Conservation (phyloP, 768 basidiomycete genomes). For the Hemileccinum impolitum region DNA sequence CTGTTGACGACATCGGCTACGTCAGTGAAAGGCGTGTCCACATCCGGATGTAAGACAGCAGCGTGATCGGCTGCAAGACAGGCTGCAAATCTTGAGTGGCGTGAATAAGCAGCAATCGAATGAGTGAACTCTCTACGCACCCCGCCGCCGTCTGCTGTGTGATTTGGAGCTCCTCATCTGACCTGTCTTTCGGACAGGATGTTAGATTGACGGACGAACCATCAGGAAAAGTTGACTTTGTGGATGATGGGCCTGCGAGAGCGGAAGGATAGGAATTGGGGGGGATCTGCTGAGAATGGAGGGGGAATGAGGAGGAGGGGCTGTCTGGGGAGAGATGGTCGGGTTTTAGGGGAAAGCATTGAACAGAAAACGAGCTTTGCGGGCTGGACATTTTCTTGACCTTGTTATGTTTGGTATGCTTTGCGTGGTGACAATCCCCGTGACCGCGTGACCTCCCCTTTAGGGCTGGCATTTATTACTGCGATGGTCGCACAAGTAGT, state of each 20-base stretch:
- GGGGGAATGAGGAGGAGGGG: conserved; percentile 2
- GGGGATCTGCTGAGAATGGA: conserved; percentile 5
- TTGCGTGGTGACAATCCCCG: conserved; percentile 34
- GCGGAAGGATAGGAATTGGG: conserved; percentile 1
- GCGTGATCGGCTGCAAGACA: conserved; percentile 63
- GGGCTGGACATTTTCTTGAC: conserved; percentile 32
- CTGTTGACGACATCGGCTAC: conserved; percentile 62
- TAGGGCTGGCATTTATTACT: conserved; percentile 27
- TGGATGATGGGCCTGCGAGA: conserved; percentile 27
- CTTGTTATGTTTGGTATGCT: conserved; percentile 38
- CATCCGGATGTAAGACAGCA: conserved; percentile 58
- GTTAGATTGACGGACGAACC: conserved; percentile 26
- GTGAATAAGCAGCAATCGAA: conserved; percentile 13
- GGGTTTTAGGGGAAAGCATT: conserved; percentile 24
- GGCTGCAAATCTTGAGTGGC: conserved; percentile 46
- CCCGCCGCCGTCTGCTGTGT: conserved; percentile 46
- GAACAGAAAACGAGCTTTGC: conserved; percentile 27
- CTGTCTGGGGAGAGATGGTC: conserved; percentile 5
- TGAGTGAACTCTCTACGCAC: conserved; percentile 32
- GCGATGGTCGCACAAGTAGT: conserved; percentile 20
- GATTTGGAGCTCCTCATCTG: conserved; percentile 49
- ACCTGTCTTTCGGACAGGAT: conserved; percentile 35
- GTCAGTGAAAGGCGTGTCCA: conserved; percentile 66
- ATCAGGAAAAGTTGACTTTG: conserved; percentile 10
- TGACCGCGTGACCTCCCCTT: conserved; percentile 36